These are phyloP conservation scores for Excoecaria cochinchinensis DNA, from an alignment of 345 rosid genomes.

Conservation along the genomic window DNA sequence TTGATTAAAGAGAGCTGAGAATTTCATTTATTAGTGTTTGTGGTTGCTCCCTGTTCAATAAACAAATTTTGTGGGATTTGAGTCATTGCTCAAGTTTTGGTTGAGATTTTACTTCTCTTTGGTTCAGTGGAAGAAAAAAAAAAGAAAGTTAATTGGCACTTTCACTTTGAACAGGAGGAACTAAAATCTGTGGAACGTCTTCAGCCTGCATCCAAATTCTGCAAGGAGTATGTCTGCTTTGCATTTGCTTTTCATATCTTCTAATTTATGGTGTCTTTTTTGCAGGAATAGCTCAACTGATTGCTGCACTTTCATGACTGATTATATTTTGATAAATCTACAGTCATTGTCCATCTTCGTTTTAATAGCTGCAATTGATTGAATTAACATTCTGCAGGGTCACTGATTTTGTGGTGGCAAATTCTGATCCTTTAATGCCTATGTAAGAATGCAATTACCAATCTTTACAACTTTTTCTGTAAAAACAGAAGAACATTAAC, in stretches of 20 bases:
- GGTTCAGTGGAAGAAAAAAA: not conserved
- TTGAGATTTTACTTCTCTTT: not conserved
- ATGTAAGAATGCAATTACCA: conserved; percentile 32
- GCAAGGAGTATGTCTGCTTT: conserved; percentile 73
- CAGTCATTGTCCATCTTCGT: not conserved
- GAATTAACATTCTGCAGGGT: conserved; percentile 26
- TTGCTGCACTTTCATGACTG: not conserved
- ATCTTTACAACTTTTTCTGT: not conserved
- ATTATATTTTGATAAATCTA: not conserved
- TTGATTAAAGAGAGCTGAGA: not conserved
- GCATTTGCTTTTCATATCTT: conserved; percentile 6
- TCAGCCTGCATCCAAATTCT: conserved; percentile 68
- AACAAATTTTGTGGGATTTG: not conserved
- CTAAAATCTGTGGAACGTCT: conserved; percentile 54
- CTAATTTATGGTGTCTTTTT: not conserved
- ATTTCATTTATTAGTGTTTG: not conserved
- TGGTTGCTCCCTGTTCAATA: not conserved
- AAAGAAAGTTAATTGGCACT: not conserved
- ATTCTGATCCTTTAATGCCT: conserved; percentile 67
- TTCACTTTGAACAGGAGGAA: conserved; percentile 56
- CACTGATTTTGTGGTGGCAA: conserved; percentile 65
- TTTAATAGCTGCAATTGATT: conserved; percentile 10
- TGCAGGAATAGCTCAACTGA: not conserved
- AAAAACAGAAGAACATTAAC: not conserved
- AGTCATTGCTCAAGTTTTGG: not conserved